phyloP scores from a whole-genome alignment of 352 stramenopile species.

The Globisporangium megalacanthum region DNA sequence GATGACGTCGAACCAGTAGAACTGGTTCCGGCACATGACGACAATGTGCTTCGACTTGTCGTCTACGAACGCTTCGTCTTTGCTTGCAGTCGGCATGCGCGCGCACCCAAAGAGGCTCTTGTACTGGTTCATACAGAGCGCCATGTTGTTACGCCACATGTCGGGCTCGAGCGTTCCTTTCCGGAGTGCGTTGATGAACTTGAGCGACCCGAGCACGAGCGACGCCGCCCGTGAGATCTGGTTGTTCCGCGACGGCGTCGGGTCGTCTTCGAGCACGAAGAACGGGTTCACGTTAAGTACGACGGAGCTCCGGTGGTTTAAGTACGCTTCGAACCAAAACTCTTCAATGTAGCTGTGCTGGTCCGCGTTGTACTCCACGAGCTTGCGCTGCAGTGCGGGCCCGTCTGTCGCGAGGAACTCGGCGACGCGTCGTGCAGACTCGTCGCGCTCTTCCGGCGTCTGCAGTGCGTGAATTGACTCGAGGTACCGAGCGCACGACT shows the following conservation, averaged over 20 bases:
- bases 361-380: conserved; percentile 68
- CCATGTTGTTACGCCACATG: conserved; percentile 76
- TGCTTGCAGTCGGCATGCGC: conserved; percentile 69
- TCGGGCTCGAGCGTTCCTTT: conserved; percentile 90
- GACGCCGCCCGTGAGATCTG: conserved; percentile 87
- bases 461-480: conserved; percentile 72
- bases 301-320: conserved; percentile 89
- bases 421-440: conserved; percentile 41
- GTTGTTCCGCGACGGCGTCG: conserved; percentile 83
- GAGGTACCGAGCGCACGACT: conserved; percentile 73
- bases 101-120: conserved; percentile 87
- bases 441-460: conserved; percentile 53
- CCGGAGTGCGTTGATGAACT: conserved; percentile 88
- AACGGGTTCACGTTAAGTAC: conserved; percentile 97
- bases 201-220: conserved; percentile 89
- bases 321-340: conserved; percentile 96
- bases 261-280: conserved; percentile 92
- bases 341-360: conserved; percentile 86
- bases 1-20: conserved; percentile 94
- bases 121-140: conserved; percentile 97
- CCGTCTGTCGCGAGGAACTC: conserved; percentile 70
- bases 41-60: conserved; percentile 88
- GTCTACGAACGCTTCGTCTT: conserved; percentile 81
- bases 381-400: conserved; percentile 56
- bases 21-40: conserved; percentile 91